These are phyloP conservation scores for Tolypocladium capitatum DNA, from an alignment of 2,329 filamentous ascomycete species.

Conservation along the genomic window DNA sequence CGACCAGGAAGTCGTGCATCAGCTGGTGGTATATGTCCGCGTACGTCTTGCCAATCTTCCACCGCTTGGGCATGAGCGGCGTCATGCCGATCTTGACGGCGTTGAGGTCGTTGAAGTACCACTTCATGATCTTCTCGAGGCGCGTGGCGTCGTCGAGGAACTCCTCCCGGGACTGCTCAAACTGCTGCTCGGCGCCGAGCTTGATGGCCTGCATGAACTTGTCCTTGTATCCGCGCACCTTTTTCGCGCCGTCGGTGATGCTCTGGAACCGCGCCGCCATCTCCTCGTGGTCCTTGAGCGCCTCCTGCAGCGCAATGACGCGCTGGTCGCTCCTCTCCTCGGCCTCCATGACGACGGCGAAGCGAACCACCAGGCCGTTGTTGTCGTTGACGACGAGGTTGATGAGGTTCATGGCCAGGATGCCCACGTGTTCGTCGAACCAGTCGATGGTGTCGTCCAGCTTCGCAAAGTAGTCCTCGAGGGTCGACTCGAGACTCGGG, in stretches of 20 bases:
- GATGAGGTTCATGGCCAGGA: constrained; percentile 81
- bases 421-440: constrained; percentile 91
- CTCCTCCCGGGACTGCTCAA: constrained; percentile 55
- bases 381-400: constrained; percentile 77
- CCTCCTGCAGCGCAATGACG: constrained; percentile 82
- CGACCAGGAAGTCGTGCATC: constrained; percentile 89
- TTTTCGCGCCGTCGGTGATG: constrained; percentile 85
- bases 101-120: constrained; percentile 97
- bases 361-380: constrained; percentile 74
- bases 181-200: constrained; percentile 58
- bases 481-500: constrained; percentile 59
- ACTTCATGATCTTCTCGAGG: constrained; percentile 78
- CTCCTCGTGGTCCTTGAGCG: constrained; percentile 89
- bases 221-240: constrained; percentile 89
- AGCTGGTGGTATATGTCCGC: constrained; percentile 79
- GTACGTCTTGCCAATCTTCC: constrained; percentile 89
- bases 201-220: constrained; percentile 79
- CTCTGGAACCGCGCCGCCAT: constrained; percentile 88
- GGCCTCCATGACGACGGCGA: constrained; percentile 85
- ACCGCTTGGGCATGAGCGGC: constrained; percentile 84
- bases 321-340: constrained; percentile 95
- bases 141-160: constrained; percentile 75
- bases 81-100: constrained; percentile 90
- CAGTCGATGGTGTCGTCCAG: constrained; percentile 80
- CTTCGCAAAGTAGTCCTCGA: constrained; percentile 80